phyloP scores from a whole-genome alignment of 2,329 filamentous ascomycete genomes.

The Sporothrix protearum region DNA sequence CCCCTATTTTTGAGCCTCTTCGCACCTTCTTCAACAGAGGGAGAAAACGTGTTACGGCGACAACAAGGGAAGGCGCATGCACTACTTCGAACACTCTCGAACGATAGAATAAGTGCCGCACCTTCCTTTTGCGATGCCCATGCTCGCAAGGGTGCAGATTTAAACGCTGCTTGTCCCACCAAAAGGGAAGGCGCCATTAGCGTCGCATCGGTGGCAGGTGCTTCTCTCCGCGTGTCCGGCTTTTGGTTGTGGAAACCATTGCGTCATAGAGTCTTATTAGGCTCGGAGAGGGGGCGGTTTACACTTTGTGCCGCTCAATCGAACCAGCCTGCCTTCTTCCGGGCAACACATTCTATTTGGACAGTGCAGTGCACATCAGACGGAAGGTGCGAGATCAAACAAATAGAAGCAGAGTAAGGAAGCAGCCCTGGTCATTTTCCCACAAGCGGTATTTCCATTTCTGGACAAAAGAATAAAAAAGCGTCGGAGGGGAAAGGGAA shows the following conservation, averaged over 20 bases:
- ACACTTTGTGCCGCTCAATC: slow-evolving; percentile 18
- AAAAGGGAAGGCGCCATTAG: slow-evolving; percentile 12
- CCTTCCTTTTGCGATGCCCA: neutral
- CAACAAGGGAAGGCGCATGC: neutral
- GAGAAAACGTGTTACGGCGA: neutral
- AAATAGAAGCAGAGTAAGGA: neutral
- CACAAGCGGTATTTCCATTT: neutral
- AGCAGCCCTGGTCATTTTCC: neutral
- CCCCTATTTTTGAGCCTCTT: neutral
- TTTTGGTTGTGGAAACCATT: slow-evolving; percentile 19
- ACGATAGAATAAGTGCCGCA: neutral
- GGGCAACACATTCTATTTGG: neutral
- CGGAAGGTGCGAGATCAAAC: neutral
- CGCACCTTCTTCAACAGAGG: neutral
- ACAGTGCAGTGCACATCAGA: neutral
- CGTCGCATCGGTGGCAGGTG: neutral
- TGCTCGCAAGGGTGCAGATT: neutral
- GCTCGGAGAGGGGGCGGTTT: slow-evolving; percentile 6
- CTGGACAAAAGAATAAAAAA: neutral
- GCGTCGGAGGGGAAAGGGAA: neutral
- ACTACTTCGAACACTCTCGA: neutral
- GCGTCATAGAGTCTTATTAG: slow-evolving; percentile 22
- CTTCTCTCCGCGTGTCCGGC: slow-evolving; percentile 14
- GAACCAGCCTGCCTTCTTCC: slow-evolving; percentile 17
- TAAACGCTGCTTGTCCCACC: slow-evolving; percentile 3